Conservation (phyloP, 495 filamentous ascomycete genomes). For the Penicillium canariense region DNA sequence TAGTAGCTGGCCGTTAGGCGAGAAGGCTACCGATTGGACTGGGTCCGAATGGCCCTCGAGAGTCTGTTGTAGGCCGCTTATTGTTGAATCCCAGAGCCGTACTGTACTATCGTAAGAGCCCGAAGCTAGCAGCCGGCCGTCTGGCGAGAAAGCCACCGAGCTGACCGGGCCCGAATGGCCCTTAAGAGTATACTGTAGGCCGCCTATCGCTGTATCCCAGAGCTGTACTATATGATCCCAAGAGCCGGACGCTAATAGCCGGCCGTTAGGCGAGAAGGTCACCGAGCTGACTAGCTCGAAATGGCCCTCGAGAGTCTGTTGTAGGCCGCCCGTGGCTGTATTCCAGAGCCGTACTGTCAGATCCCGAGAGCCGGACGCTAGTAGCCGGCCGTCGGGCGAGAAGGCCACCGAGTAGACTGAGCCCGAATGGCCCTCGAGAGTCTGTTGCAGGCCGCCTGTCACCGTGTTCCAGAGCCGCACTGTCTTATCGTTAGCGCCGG, state of each 20-base stretch:
- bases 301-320: slow-evolving; percentile 26
- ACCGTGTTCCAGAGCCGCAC: slow-evolving; percentile 32
- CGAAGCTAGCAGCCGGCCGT: slow-evolving; percentile 22
- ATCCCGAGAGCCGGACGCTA: slow-evolving; percentile 6
- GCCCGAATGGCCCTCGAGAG: slow-evolving; percentile 15
- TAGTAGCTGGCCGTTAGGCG: slow-evolving; percentile 6
- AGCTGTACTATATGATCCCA: slow-evolving; percentile 22
- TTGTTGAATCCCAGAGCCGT: slow-evolving; percentile 29
- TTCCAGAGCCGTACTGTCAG: neutral
- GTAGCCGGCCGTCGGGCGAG: slow-evolving; percentile 7
- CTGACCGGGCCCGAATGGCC: slow-evolving; percentile 20
- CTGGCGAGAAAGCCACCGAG: slow-evolving; percentile 30
- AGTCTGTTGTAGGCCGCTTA: slow-evolving; percentile 5
- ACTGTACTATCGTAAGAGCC: slow-evolving; percentile 17
- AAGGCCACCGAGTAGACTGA: slow-evolving; percentile 1
- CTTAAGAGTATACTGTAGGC: slow-evolving; percentile 16
- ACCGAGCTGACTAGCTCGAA: slow-evolving; percentile 1
- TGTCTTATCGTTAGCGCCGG: slow-evolving; percentile 12
- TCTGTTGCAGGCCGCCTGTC: slow-evolving; percentile 7
- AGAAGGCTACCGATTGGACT: slow-evolving; percentile 20
- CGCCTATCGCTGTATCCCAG: slow-evolving; percentile 24
- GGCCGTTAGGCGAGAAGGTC: slow-evolving; percentile 8
- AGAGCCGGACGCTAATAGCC: slow-evolving; percentile 18
- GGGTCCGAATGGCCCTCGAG: slow-evolving; percentile 16
- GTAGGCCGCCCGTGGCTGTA: neutral